Percentiles rank a stretch among this genome's conserved stretches.
Conservation (phyloP, 805 yeast species). For the Yarrowia porcina region DNA sequence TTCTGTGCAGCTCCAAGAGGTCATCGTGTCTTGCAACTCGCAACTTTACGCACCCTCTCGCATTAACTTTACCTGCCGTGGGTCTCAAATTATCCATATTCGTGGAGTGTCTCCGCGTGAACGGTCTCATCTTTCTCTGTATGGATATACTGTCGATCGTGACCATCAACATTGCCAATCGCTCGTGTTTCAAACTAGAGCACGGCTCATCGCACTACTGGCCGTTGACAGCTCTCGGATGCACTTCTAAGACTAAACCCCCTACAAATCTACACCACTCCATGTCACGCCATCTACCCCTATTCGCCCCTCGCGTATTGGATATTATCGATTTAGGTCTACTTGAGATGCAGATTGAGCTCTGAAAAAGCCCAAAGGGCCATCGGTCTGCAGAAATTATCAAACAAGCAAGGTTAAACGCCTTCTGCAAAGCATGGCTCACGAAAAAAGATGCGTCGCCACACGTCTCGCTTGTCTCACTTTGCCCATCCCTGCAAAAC, state of each 20-base stretch:
- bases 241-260: neutral
- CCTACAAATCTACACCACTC: neutral
- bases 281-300: neutral
- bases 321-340: neutral
- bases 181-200: neutral
- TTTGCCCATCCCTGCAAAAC: neutral
- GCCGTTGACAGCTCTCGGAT: neutral
- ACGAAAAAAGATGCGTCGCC: conserved; percentile 1
- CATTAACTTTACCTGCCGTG: neutral
- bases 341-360: no score
- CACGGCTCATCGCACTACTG: neutral
- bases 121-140: neutral
- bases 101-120: neutral
- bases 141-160: neutral
- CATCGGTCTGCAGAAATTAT: no score
- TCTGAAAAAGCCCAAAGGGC: no score
- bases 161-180: neutral
- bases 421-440: neutral
- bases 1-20: neutral
- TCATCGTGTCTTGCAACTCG: neutral
- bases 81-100: neutral
- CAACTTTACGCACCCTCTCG: neutral
- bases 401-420: neutral
- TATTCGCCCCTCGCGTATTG: neutral
- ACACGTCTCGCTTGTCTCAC: conserved; percentile 6